Percentiles rank a stretch among this genome's conserved stretches.
Conservation (phyloP, 2,329 filamentous ascomycete species). For the Balansia obtecta region DNA sequence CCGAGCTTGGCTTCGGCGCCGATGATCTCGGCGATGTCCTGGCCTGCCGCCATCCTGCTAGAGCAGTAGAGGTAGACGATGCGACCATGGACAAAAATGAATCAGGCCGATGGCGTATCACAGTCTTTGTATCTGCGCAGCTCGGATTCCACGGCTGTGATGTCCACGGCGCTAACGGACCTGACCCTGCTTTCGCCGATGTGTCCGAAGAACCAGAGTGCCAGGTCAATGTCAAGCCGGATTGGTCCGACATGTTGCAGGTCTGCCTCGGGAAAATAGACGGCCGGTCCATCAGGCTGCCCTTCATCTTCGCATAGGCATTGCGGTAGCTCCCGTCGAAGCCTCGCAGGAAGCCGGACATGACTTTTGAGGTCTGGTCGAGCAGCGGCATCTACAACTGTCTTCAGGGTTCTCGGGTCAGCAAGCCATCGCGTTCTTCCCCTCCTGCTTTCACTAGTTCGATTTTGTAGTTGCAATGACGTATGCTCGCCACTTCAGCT, state of each 20-base stretch:
- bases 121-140: slow-evolving; percentile 16
- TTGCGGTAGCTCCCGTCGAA: slow-evolving; percentile 55
- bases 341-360: slow-evolving; percentile 24
- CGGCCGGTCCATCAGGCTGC: slow-evolving; percentile 45
- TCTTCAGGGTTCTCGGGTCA: too few species aligned
- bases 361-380: slow-evolving; percentile 48
- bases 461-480: slow-evolving; percentile 6
- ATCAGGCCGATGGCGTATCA: slow-evolving; percentile 37
- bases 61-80: slow-evolving; percentile 53
- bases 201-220: slow-evolving; percentile 18
- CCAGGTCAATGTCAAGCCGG: slow-evolving; percentile 48
- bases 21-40: slow-evolving; percentile 56
- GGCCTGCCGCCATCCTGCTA: slow-evolving; percentile 56
- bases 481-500: slow-evolving; percentile 37
- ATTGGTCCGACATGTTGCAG: slow-evolving; percentile 52
- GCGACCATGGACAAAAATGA: slow-evolving; percentile 50
- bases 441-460: too few species aligned
- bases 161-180: slow-evolving; percentile 17
- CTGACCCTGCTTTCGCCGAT: slow-evolving; percentile 13
- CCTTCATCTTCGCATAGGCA: slow-evolving; percentile 37
- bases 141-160: slow-evolving; percentile 16
- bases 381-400: slow-evolving; percentile 41
- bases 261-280: slow-evolving; percentile 52
- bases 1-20: slow-evolving; percentile 52
- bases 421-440: too few species aligned